These are phyloP conservation scores for Rehmannia glutinosa DNA, from an alignment of 257 asterid species.

Conservation along the genomic window DNA sequence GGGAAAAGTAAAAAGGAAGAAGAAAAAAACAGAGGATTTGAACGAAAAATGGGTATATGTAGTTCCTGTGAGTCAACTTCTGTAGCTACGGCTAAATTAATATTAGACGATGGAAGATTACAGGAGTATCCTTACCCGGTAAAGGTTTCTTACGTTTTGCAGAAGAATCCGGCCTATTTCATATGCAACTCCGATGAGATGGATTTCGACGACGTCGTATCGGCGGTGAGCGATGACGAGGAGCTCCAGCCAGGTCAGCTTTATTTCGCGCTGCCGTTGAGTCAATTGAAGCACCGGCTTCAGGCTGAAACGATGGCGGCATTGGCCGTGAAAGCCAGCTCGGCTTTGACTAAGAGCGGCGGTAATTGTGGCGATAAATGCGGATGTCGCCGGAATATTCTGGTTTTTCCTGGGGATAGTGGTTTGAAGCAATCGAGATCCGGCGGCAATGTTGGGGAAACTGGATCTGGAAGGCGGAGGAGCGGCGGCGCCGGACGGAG, in stretches of 20 bases:
- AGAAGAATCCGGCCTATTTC: conserved; percentile 60
- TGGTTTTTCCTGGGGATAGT: conserved; percentile 28
- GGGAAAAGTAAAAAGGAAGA: neutral
- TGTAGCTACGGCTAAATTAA: conserved; percentile 72
- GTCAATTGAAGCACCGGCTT: conserved; percentile 48
- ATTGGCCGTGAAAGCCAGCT: conserved; percentile 93
- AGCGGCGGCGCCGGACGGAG: conserved; percentile 36
- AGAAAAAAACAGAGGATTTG: too few species aligned
- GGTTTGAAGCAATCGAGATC: conserved; percentile 22
- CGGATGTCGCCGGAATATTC: conserved; percentile 43
- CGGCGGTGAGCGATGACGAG: conserved; percentile 72
- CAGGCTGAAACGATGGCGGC: conserved; percentile 96
- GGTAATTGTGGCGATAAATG: conserved; percentile 48
- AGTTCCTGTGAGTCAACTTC: conserved; percentile 73
- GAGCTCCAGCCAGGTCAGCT: conserved; percentile 79
- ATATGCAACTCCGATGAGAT: conserved; percentile 90
- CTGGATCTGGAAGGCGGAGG: conserved; percentile 28
- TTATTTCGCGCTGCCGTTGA: conserved; percentile 79
- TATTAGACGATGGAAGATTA: conserved; percentile 66
- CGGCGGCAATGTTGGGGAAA: conserved; percentile 8
- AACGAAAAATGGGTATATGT: conserved; percentile 62
- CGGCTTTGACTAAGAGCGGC: conserved; percentile 59
- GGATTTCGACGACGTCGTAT: conserved; percentile 75
- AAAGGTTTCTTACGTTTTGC: conserved; percentile 64
- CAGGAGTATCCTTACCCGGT: conserved; percentile 81